A percentile compares a stretch with the other conserved stretches of the same genome.
These are phyloP conservation scores for Wallacemonas sp. DNA, from an alignment of 208 protist species.

Conservation along the genomic window DNA sequence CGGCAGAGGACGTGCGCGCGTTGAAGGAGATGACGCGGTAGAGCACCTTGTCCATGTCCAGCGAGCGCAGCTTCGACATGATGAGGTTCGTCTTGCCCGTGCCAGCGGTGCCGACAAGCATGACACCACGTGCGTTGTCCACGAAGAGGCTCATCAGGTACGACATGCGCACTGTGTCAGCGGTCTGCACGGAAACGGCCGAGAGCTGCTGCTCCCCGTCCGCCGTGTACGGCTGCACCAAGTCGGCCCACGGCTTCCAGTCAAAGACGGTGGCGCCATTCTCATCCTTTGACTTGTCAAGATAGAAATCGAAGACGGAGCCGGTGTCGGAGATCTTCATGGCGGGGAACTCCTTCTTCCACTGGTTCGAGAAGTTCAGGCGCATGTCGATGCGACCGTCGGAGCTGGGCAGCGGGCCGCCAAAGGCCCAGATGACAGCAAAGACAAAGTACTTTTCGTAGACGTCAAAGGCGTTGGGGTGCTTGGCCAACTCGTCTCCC, in stretches of 20 bases:
- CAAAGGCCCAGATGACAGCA: slow-evolving; percentile 97
- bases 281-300: slow-evolving; percentile 92
- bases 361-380: slow-evolving; percentile 95
- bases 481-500: slow-evolving; percentile 83
- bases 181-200: slow-evolving; percentile 93
- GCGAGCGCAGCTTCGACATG: slow-evolving; percentile 93
- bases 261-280: slow-evolving; percentile 73
- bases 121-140: slow-evolving; percentile 93
- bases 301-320: slow-evolving; percentile 97
- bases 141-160: slow-evolving; percentile 95
- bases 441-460: slow-evolving; percentile 98
- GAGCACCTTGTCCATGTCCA: slow-evolving; percentile 92
- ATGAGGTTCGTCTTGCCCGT: slow-evolving; percentile 98
- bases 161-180: slow-evolving; percentile 95
- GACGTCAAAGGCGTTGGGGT: slow-evolving; percentile 89
- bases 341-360: slow-evolving; percentile 94
- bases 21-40: slow-evolving; percentile 97
- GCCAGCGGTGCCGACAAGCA: slow-evolving; percentile 97
- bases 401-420: slow-evolving; percentile 94
- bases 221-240: slow-evolving; percentile 92
- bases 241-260: slow-evolving; percentile 92
- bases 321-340: slow-evolving; percentile 92
- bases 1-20: slow-evolving; percentile 90
- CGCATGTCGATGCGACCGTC: slow-evolving; percentile 93
- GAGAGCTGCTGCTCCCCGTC: slow-evolving; percentile 89